A percentile compares a stretch with the other conserved stretches of the same genome.
phyloP scores from a whole-genome alignment of 148 eudicot species.

The Beta vulgaris region DNA sequence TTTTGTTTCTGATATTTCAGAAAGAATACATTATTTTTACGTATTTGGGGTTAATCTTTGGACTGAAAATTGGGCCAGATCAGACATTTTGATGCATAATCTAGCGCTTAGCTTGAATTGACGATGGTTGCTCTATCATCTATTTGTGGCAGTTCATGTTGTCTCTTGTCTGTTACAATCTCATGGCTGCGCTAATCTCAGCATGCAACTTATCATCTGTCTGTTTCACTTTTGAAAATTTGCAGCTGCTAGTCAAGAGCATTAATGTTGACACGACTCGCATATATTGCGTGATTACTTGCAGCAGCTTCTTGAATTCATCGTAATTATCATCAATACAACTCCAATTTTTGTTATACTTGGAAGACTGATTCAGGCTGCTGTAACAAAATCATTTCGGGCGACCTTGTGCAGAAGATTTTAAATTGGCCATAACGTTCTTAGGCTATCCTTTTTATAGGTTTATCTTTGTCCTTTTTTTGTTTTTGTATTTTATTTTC shows the following conservation, averaged over 20 bases:
- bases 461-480: too few relatives aligned
- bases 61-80: too few relatives aligned
- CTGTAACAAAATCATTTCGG: neutral
- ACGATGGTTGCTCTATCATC: too few relatives aligned
- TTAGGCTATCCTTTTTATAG: too few relatives aligned
- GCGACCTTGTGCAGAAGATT: too few relatives aligned
- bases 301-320: neutral
- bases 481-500: too few relatives aligned
- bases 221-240: neutral
- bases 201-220: neutral
- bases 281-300: neutral
- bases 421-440: too few relatives aligned
- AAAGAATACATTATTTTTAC: neutral
- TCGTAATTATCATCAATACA: neutral
- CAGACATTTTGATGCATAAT: too few relatives aligned
- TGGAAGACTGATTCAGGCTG: neutral
- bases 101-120: neutral
- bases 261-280: neutral
- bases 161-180: too few relatives aligned
- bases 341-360: slow-evolving; percentile 3
- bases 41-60: neutral
- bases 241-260: slow-evolving; percentile 1
- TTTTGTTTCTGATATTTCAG: neutral
- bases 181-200: too few relatives aligned
- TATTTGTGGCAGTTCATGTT: too few relatives aligned